Percentiles rank a stretch among this genome's conserved stretches.
Conservation (phyloP, 805 yeast genomes). For the Starmerella stellata region DNA sequence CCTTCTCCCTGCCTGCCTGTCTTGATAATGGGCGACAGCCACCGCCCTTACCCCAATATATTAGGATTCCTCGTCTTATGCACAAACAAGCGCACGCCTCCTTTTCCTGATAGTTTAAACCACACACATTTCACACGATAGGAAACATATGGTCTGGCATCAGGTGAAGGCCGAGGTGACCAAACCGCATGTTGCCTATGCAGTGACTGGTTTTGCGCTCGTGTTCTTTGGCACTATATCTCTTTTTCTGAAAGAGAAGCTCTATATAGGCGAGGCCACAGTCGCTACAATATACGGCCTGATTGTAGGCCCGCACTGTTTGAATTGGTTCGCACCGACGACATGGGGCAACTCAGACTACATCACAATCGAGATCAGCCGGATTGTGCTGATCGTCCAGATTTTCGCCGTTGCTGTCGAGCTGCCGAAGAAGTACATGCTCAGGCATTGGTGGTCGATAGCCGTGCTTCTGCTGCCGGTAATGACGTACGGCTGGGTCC, state of each 20-base stretch:
- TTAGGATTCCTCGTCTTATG: too few species aligned
- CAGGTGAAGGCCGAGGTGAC: constrained; percentile 26
- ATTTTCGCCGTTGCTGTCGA: constrained; percentile 91
- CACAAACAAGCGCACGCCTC: too few species aligned
- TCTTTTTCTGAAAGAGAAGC: constrained; percentile 59
- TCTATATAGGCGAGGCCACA: constrained; percentile 82
- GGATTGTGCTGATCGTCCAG: constrained; percentile 70
- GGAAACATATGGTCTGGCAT: constrained; percentile 16
- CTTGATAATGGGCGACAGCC: too few species aligned
- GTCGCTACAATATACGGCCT: constrained; percentile 73
- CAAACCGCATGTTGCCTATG: constrained; percentile 70
- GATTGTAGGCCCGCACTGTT: constrained; percentile 73
- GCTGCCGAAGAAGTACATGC: constrained; percentile 75
- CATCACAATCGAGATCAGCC: constrained; percentile 64
- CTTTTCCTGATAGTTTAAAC: too few species aligned
- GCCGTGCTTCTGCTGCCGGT: constrained; percentile 59
- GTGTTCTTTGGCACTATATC: constrained; percentile 67
- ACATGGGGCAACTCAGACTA: constrained; percentile 74
- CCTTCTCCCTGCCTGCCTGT: too few species aligned
- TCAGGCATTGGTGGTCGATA: constrained; percentile 65
- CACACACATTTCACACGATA: too few species aligned
- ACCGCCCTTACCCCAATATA: too few species aligned
- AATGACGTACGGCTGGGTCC: constrained; percentile 80
- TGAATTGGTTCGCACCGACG: constrained; percentile 66
- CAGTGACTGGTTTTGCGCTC: constrained; percentile 68